Conservation (phyloP, 352 stramenopile species). For the Pythium angustatum region DNA sequence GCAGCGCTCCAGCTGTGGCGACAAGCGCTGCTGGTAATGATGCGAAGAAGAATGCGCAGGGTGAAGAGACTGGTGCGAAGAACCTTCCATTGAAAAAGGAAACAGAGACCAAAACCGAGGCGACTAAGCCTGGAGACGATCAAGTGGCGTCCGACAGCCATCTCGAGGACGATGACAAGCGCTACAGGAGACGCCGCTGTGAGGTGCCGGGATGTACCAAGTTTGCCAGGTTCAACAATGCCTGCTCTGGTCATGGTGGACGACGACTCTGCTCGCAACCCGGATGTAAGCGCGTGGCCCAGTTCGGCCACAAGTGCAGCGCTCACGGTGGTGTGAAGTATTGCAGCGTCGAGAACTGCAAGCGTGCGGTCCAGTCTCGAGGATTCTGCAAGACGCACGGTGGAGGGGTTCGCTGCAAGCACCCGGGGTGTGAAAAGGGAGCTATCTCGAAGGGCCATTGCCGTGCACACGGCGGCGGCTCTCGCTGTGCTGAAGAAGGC, state of each 20-base stretch:
- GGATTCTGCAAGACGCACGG: conserved; percentile 88
- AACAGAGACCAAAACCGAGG: conserved; percentile 2
- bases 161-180: conserved; percentile 37
- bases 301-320: conserved; percentile 84
- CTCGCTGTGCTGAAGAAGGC: conserved; percentile 60
- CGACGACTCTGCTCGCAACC: conserved; percentile 68
- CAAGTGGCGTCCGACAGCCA: not conserved
- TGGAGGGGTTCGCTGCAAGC: conserved; percentile 81
- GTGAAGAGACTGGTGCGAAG: not conserved
- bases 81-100: not conserved
- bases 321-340: conserved; percentile 76
- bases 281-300: conserved; percentile 68
- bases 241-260: conserved; percentile 69
- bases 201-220: conserved; percentile 68
- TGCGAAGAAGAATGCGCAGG: not conserved
- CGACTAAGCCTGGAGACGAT: not conserved
- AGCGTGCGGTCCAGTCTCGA: conserved; percentile 77
- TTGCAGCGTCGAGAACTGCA: conserved; percentile 68
- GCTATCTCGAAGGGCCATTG: conserved; percentile 87
- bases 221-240: conserved; percentile 81
- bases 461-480: conserved; percentile 78
- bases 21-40: not conserved
- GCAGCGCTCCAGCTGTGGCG: not conserved
- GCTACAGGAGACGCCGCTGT: conserved; percentile 64
- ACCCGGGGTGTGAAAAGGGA: conserved; percentile 74